Evolutionary conservation across 2,329 filamentous ascomycete genomes (phyloP).

Genomic region (Pestalotiopsis sp.): DNA sequence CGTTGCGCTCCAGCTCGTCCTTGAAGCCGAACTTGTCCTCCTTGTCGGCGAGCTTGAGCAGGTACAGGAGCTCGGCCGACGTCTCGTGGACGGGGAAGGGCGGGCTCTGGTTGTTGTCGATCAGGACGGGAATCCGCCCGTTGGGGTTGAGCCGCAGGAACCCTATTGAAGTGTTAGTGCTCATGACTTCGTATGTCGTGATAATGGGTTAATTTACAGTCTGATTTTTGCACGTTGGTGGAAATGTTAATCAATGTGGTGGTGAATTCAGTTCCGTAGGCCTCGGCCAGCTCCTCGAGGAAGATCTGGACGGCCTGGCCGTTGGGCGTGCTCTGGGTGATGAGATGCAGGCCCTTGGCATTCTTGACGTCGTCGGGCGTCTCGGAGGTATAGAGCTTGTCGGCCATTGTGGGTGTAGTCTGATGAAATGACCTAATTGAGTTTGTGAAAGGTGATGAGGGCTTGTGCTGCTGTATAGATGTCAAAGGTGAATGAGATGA

Average conservation of each 20-base stretch:
- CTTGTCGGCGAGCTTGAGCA: constrained; percentile 50
- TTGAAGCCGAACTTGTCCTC: constrained; percentile 53
- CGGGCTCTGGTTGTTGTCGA: constrained; percentile 49
- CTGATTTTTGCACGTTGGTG: constrained; percentile 57
- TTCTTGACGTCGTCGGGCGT: constrained; percentile 22
- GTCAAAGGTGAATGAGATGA: not conserved
- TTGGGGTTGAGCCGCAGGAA: constrained; percentile 49
- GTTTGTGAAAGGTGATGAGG: not conserved
- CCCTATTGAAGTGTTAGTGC: constrained; percentile 15
- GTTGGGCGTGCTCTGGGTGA: constrained; percentile 25
- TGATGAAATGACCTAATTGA: not conserved
- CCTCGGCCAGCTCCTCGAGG: constrained; percentile 50
- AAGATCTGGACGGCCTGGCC: constrained; percentile 25
- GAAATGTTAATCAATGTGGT: constrained; percentile 49
- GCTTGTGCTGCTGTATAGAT: not conserved
- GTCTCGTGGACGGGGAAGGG: constrained; percentile 56
- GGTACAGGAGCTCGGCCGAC: constrained; percentile 53
- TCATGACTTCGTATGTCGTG: no score
- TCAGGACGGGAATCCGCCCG: constrained; percentile 50
- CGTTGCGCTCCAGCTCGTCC: constrained; percentile 49
- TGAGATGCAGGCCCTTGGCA: constrained; percentile 24
- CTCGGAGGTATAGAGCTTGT: constrained; percentile 23
- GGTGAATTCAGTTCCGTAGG: constrained; percentile 50
- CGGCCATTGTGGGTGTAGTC: constrained; percentile 16
- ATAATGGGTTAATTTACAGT: constrained; percentile 43